A percentile compares a stretch with the other conserved stretches of the same genome.
Conservation (phyloP, 1,284 basidiomycete genomes). For the Trichosporon ovoides region DNA sequence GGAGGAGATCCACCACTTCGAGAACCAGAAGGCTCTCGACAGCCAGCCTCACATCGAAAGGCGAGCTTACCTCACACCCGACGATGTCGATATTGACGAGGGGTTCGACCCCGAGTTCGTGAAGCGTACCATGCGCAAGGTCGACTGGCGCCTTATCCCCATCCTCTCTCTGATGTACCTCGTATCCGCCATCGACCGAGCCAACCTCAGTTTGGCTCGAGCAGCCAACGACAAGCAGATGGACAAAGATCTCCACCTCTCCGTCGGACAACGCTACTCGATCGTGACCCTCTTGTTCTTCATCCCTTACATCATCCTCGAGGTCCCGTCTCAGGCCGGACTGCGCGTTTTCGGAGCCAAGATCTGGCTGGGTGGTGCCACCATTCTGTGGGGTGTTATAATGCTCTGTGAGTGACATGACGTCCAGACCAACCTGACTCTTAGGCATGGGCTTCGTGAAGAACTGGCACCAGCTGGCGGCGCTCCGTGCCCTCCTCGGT, state of each 20-base stretch:
- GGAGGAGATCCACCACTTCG: too few species aligned
- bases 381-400: conserved; percentile 43
- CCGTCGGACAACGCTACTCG: conserved; percentile 41
- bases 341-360: conserved; percentile 18
- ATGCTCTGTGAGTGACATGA: conserved; percentile 41
- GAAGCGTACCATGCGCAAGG: not conserved
- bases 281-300: conserved; percentile 13
- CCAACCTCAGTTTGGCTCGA: conserved; percentile 25
- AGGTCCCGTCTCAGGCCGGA: conserved; percentile 25
- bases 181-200: conserved; percentile 13
- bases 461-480: conserved; percentile 28
- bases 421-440: conserved; percentile 27
- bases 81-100: conserved; percentile 6
- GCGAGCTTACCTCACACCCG: too few species aligned
- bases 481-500: conserved; percentile 36
- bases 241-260: conserved; percentile 22
- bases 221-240: conserved; percentile 18
- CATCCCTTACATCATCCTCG: conserved; percentile 43
- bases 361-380: conserved; percentile 11
- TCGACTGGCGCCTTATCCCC: conserved; percentile 17
- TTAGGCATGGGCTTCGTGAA: conserved; percentile 41
- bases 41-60: too few species aligned
- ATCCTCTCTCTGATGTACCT: conserved; percentile 11
- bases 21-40: too few species aligned
- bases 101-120: conserved; percentile 4